Evolutionary conservation across 352 stramenopile genomes (phyloP).

Genomic region (Phytophthora brassicae): DNA sequence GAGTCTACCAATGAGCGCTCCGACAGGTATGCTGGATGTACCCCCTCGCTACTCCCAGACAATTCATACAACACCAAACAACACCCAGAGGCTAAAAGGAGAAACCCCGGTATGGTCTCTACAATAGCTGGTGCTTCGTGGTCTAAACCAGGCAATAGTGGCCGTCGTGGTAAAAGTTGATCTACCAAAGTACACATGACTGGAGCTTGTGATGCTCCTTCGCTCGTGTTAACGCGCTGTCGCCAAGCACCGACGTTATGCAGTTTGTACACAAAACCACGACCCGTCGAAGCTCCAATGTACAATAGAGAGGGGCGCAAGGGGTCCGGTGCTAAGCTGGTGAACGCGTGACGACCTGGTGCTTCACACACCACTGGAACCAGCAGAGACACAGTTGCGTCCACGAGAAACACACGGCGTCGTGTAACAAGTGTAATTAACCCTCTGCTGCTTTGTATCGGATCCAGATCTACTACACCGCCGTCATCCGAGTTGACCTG

Average conservation of each 20-base stretch:
- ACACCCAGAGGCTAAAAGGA: slow-evolving; percentile 18
- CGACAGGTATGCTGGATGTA: slow-evolving; percentile 24
- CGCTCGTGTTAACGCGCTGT: slow-evolving; percentile 5
- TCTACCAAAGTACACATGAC: slow-evolving; percentile 27
- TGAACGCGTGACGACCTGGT: slow-evolving; percentile 17
- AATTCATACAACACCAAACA: slow-evolving; percentile 34
- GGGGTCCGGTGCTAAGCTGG: slow-evolving; percentile 25
- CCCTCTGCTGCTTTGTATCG: slow-evolving; percentile 24
- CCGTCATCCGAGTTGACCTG: neutral
- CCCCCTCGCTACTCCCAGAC: slow-evolving; percentile 16
- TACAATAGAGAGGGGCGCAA: slow-evolving; percentile 26
- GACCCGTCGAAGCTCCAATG: slow-evolving; percentile 25
- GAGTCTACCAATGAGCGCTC: slow-evolving; percentile 13
- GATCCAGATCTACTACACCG: slow-evolving; percentile 16
- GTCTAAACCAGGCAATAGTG: neutral
- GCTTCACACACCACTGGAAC: slow-evolving; percentile 25
- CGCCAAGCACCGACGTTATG: slow-evolving; percentile 24
- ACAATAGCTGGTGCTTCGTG: slow-evolving; percentile 6
- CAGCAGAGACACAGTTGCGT: neutral
- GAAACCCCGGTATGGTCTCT: slow-evolving; percentile 30
- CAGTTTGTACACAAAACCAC: slow-evolving; percentile 32
- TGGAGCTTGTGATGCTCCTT: neutral
- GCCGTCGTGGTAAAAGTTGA: slow-evolving; percentile 21
- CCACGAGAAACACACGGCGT: slow-evolving; percentile 26
- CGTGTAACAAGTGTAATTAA: slow-evolving; percentile 26